These are phyloP conservation scores for Earliella scabrosa DNA, from an alignment of 1,284 basidiomycete species.

Conservation along the genomic window DNA sequence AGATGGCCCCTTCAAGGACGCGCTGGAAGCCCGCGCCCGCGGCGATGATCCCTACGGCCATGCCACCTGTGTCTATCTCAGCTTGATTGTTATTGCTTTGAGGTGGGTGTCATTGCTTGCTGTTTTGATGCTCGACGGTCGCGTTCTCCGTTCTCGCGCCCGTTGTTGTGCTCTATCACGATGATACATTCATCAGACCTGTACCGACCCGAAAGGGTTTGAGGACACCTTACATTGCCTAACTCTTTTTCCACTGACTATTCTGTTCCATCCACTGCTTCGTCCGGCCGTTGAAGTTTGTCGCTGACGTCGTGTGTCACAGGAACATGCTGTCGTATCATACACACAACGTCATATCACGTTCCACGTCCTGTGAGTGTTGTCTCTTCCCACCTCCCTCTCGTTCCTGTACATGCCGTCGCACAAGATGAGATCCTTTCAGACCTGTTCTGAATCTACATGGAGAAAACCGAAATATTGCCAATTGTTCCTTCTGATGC, in stretches of 20 bases:
- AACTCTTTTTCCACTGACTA: conserved; percentile 12
- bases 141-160: conserved; percentile 1
- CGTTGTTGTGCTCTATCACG: conserved; percentile 26
- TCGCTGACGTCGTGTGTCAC: conserved; percentile 1
- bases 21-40: conserved; percentile 60
- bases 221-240: conserved; percentile 40
- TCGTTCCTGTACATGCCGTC: background rate
- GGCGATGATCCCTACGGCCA: conserved; percentile 36
- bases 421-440: conserved; percentile 38
- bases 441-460: conserved; percentile 44
- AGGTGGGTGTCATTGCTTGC: conserved; percentile 25
- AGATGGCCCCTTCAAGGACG: conserved; percentile 50
- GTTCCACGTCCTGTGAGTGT: conserved; percentile 33
- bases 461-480: conserved; percentile 39
- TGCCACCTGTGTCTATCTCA: conserved; percentile 31
- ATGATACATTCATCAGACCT: conserved; percentile 52
- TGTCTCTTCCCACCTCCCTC: background rate
- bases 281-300: too few relatives aligned
- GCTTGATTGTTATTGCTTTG: conserved; percentile 18
- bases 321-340: conserved; percentile 6
- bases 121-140: background rate
- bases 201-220: conserved; percentile 43
- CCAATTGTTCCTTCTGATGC: conserved; percentile 39
- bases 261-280: background rate
- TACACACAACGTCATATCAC: too few relatives aligned